Conservation (phyloP, 208 protist genomes). For the Polymyxa betae region DNA sequence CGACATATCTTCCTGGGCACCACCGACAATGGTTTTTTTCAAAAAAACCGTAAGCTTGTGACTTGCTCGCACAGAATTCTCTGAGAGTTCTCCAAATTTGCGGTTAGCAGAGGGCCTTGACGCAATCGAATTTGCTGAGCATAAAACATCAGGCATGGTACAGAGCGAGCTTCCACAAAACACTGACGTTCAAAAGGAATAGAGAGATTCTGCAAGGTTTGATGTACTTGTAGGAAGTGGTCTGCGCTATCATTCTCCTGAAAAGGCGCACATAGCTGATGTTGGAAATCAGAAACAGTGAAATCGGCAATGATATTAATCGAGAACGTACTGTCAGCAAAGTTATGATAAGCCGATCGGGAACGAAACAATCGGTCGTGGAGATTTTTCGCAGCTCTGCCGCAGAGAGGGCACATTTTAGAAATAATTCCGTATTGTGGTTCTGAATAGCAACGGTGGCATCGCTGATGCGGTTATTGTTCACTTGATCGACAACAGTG, state of each 20-base stretch:
- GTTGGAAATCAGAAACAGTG: background rate
- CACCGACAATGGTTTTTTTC: background rate
- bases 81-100: background rate
- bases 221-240: background rate
- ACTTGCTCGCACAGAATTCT: background rate
- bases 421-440: conserved; percentile 14
- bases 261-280: background rate
- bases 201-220: conserved; percentile 42
- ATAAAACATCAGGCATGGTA: background rate
- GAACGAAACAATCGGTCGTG: conserved; percentile 6
- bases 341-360: conserved; percentile 6
- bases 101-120: background rate
- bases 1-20: conserved; percentile 34
- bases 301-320: background rate
- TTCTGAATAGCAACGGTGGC: background rate
- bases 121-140: background rate
- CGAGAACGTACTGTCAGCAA: background rate
- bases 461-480: background rate
- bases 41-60: conserved; percentile 20
- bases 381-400: conserved; percentile 18
- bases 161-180: background rate
- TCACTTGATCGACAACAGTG: conserved; percentile 30
- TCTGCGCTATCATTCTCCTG: background rate
- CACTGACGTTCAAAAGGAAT: background rate
- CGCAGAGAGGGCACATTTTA: conserved; percentile 21